Evolutionary conservation across 2,329 filamentous ascomycete species (phyloP), one percentile per base, ranked within the genome.

Genomic region (Scopulariopsis brevicaulis): DNA sequence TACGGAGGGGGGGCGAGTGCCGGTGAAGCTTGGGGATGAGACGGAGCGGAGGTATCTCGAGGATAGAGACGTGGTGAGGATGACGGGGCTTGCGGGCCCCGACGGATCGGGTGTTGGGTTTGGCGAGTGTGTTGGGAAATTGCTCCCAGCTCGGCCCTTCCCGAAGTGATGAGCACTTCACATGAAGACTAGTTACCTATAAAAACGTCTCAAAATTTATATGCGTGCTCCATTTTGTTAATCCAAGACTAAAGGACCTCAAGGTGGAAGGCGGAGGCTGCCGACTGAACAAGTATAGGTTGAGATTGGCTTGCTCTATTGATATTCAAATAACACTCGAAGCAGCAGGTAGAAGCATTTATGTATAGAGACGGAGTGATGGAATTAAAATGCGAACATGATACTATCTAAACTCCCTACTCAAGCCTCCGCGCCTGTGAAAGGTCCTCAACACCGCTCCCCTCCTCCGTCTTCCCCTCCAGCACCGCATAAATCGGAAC

Each of bases 1-100:
- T 40, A 74, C 70, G 0, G 64, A 68, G 54, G 70, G 70, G 1
- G 73, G 73, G 0, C 69, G 63, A 22, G 65, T 64, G 5, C 64
- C 66, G 7, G 55, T 71, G 14, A 53, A 18, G 51, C 52, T 70
- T 20, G 55, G 25, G 0, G 66, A 69, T 15, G 72, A 71, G 4
- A 63, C 64, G 22, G 64, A 67, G 57, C 67, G 69, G 18, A 63
- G 63, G 51, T 53, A 34, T 20, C 14, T 53, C 57, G 71, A 74
- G 60, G 75, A 77, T 54, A 76, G 76, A 20, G 76, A 79, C 61
- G 69, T 65, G 1, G 64, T 78, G 24, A 72, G 68, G 2, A 62
- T 78, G 22, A 67, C 71, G 24, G 76, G 74, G 66, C 64, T 59
- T 70, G 70, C 15, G 65, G 68, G 40, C 59, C 62, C 10, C 70